Conservation (phyloP, 352 stramenopile genomes). For the Phytophthora sansomeana region DNA sequence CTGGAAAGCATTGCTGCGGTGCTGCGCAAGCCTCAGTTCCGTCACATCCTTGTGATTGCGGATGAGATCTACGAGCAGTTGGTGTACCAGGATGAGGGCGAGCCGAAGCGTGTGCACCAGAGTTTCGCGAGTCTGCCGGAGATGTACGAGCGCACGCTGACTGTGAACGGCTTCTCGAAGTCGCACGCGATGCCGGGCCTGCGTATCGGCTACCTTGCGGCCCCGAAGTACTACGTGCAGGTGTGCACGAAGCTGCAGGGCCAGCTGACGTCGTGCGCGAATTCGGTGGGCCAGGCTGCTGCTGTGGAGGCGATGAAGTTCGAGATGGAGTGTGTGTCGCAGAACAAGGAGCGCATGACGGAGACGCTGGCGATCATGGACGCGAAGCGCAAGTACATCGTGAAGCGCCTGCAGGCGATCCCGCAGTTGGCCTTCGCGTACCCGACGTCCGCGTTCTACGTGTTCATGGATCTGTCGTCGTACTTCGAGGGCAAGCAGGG, state of each 20-base stretch:
- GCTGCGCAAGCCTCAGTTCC: constrained; percentile 65
- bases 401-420: too few species aligned
- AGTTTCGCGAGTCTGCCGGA: constrained; percentile 75
- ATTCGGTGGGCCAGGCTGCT: too few species aligned
- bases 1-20: constrained; percentile 65
- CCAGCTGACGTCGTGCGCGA: too few species aligned
- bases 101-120: constrained; percentile 61
- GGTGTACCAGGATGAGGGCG: constrained; percentile 88
- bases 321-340: too few species aligned
- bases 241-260: too few species aligned
- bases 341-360: too few species aligned
- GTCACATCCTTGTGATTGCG: constrained; percentile 87
- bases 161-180: constrained; percentile 98
- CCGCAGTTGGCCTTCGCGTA: constrained; percentile 88
- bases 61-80: constrained; percentile 98
- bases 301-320: too few species aligned
- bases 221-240: too few species aligned
- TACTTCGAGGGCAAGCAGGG: constrained; percentile 79
- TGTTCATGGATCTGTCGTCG: constrained; percentile 92
- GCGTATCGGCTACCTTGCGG: too few species aligned
- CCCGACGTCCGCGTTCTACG: constrained; percentile 96
- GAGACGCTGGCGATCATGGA: too few species aligned
- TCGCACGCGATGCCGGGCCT: constrained; percentile 97
- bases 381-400: too few species aligned
- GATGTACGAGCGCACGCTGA: constrained; percentile 93